Conservation (phyloP, 768 basidiomycete genomes). For the Lactarius sanguifluus region DNA sequence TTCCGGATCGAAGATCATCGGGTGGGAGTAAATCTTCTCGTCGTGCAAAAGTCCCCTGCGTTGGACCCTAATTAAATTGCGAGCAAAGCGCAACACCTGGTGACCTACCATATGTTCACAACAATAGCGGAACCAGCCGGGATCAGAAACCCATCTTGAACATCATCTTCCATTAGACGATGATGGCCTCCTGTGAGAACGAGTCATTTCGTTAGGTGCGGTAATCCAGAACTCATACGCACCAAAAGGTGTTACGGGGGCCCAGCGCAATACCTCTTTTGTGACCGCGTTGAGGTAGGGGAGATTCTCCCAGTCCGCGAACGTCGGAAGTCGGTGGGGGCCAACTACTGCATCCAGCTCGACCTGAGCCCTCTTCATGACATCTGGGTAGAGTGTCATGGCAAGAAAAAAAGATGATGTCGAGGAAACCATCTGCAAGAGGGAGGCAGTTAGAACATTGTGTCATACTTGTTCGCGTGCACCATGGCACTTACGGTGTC, state of each 20-base stretch:
- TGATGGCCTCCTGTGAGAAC: constrained; percentile 27
- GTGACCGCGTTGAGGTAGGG: constrained; percentile 34
- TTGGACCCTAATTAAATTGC: not conserved
- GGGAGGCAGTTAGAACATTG: not conserved
- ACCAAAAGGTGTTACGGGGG: constrained; percentile 30
- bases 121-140: constrained; percentile 36
- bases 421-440: constrained; percentile 20
- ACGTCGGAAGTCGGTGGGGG: constrained; percentile 31
- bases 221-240: not conserved
- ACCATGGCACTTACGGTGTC: constrained; percentile 4
- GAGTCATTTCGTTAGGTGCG: not conserved
- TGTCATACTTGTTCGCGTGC: not conserved
- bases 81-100: not conserved
- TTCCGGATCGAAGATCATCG: constrained; percentile 29
- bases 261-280: constrained; percentile 35
- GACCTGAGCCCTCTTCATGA: constrained; percentile 32
- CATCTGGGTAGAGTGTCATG: constrained; percentile 34
- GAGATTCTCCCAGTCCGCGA: constrained; percentile 29
- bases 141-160: constrained; percentile 38
- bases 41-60: constrained; percentile 32
- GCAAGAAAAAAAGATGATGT: constrained; percentile 26
- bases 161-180: constrained; percentile 35
- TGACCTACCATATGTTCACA: constrained; percentile 31
- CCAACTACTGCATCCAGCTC: constrained; percentile 35
- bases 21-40: constrained; percentile 32